Conservation (phyloP, 768 basidiomycete genomes). For the Collybia sp. region DNA sequence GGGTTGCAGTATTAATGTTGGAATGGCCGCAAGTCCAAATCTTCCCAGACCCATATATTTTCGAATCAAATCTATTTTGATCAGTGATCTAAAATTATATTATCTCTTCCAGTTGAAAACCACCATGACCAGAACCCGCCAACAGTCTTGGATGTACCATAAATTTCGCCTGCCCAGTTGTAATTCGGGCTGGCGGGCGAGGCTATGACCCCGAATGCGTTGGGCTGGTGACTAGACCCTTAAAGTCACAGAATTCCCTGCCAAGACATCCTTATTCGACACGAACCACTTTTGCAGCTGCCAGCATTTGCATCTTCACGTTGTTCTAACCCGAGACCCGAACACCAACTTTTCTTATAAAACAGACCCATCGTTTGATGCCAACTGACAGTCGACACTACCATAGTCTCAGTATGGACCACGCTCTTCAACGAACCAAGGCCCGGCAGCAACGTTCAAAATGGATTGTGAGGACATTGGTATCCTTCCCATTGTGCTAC, state of each 20-base stretch:
- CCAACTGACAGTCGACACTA: constrained; percentile 3
- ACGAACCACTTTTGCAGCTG: neutral
- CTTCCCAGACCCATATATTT: too few relatives aligned
- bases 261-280: neutral
- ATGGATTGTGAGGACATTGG: constrained; percentile 42
- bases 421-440: constrained; percentile 24
- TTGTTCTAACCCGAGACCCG: neutral
- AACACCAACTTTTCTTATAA: neutral
- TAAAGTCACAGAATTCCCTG: neutral
- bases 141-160: too few relatives aligned
- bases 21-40: too few relatives aligned
- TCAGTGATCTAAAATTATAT: neutral
- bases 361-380: too few relatives aligned
- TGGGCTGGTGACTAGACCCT: too few relatives aligned
- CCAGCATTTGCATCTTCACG: too few relatives aligned
- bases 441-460: constrained; percentile 39
- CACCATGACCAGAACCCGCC: neutral
- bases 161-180: too few relatives aligned
- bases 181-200: too few relatives aligned
- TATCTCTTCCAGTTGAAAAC: constrained; percentile 2
- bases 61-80: too few relatives aligned
- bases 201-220: too few relatives aligned
- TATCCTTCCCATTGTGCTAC: neutral
- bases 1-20: too few relatives aligned
- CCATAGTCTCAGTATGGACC: constrained; percentile 12